phyloP scores from a whole-genome alignment of 768 basidiomycete genomes.

The Cyclocybe cylindracea region DNA sequence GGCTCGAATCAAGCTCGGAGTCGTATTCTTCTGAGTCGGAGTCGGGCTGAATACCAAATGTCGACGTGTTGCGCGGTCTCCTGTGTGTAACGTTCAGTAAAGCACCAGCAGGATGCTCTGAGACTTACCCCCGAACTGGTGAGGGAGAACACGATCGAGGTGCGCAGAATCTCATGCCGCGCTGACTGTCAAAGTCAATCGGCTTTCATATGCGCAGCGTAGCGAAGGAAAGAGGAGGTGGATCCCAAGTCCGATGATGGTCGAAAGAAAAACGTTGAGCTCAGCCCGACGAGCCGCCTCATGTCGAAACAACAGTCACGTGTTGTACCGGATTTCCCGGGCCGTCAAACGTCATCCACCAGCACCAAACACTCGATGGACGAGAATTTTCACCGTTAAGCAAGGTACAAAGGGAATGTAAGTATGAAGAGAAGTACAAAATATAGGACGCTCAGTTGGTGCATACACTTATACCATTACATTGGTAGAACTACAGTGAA shows the following conservation, averaged over 20 bases:
- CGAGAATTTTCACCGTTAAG: too few relatives aligned
- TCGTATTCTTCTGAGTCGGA: constrained; percentile 37
- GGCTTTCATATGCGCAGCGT: background rate
- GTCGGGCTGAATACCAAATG: constrained; percentile 56
- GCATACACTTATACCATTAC: too few relatives aligned
- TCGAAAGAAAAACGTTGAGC: too few relatives aligned
- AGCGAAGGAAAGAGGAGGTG: background rate
- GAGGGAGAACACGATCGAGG: constrained; percentile 55
- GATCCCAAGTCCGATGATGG: too few relatives aligned
- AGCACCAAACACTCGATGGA: too few relatives aligned
- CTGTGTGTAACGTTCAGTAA: constrained; percentile 12
- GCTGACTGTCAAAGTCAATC: background rate
- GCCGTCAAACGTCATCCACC: too few relatives aligned
- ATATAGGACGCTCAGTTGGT: too few relatives aligned
- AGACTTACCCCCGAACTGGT: constrained; percentile 39
- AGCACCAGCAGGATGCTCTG: background rate
- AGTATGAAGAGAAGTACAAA: too few relatives aligned
- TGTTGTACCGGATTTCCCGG: too few relatives aligned
- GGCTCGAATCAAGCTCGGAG: constrained; percentile 31
- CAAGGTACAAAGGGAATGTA: background rate
- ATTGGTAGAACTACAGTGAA: too few relatives aligned
- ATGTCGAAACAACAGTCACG: too few relatives aligned
- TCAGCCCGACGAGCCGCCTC: too few relatives aligned
- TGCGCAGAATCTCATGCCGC: constrained; percentile 54
- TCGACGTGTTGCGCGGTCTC: constrained; percentile 43